These are phyloP conservation scores for bread wheat (Triticum aestivum) DNA, from an alignment of 176 grass and related monocot species.

Conservation along the genomic window DNA sequence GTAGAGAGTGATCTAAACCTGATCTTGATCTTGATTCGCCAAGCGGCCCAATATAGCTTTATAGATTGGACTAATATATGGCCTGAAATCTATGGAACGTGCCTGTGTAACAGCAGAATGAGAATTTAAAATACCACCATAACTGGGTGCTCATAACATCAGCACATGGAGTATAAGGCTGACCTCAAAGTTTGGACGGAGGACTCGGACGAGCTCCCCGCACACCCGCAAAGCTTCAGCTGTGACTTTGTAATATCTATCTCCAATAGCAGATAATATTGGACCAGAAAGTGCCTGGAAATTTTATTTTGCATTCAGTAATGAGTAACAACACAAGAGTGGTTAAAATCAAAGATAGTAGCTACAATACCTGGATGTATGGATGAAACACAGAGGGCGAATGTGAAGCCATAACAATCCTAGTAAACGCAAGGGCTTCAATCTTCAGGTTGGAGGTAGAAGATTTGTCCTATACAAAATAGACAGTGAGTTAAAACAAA, in stretches of 20 bases:
- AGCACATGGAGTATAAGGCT: conserved; percentile 25
- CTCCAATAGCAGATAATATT: conserved; percentile 92
- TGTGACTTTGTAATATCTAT: conserved; percentile 99
- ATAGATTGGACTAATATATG: conserved; percentile 80
- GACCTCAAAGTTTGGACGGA: conserved; percentile 88
- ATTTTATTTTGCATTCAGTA: conserved; percentile 21
- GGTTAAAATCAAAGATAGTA: neutral
- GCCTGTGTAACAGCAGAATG: conserved; percentile 46
- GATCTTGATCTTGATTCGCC: conserved; percentile 99
- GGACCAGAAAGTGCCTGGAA: conserved; percentile 85
- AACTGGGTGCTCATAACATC: conserved; percentile 7
- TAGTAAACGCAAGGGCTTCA: conserved; percentile 93
- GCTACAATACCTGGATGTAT: conserved; percentile 76
- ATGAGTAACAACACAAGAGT: neutral
- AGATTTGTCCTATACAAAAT: conserved; percentile 83
- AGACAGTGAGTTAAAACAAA: conserved; percentile 9
- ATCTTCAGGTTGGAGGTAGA: conserved; percentile 99
- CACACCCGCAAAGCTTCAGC: conserved; percentile 98
- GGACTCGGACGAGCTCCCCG: conserved; percentile 85
- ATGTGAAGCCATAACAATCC: conserved; percentile 96
- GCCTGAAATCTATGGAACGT: conserved; percentile 61
- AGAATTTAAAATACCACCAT: neutral
- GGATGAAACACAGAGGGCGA: conserved; percentile 89
- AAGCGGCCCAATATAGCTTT: conserved; percentile 86
- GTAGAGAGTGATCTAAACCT: conserved; percentile 47